These are phyloP conservation scores for Torulaspora delbrueckii DNA, from an alignment of 805 yeast genomes.

Conservation along the genomic window DNA sequence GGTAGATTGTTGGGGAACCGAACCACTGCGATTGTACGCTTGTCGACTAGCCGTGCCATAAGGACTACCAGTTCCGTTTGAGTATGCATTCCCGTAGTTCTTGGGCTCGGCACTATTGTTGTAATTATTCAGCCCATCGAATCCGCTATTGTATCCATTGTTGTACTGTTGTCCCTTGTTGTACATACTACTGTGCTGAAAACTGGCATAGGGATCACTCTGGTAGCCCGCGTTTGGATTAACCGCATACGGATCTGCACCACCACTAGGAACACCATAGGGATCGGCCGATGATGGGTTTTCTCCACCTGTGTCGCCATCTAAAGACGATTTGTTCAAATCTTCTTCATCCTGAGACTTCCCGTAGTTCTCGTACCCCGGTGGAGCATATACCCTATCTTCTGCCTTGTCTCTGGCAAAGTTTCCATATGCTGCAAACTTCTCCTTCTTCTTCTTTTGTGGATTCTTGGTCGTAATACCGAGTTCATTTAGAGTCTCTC, in stretches of 20 bases:
- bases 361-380: constrained; percentile 36
- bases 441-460: constrained; percentile 36
- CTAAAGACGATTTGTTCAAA: constrained; percentile 17
- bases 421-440: constrained; percentile 46
- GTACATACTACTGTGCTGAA: constrained; percentile 1
- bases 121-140: constrained; percentile 9
- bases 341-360: constrained; percentile 23
- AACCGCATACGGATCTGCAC: constrained; percentile 11
- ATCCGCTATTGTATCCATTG: constrained; percentile 11
- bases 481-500: constrained; percentile 40
- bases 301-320: constrained; percentile 8
- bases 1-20: background rate
- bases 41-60: background rate
- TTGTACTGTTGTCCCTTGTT: background rate
- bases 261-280: constrained; percentile 8
- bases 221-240: constrained; percentile 1
- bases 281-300: constrained; percentile 7
- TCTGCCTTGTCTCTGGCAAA: constrained; percentile 41
- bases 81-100: background rate
- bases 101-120: background rate
- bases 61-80: background rate
- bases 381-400: constrained; percentile 38
- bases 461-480: constrained; percentile 41
- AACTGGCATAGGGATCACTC: constrained; percentile 11
- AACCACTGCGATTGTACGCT: background rate